phyloP scores from a whole-genome alignment of 2,329 filamentous ascomycete species.

The Hypoxylon sp. region DNA sequence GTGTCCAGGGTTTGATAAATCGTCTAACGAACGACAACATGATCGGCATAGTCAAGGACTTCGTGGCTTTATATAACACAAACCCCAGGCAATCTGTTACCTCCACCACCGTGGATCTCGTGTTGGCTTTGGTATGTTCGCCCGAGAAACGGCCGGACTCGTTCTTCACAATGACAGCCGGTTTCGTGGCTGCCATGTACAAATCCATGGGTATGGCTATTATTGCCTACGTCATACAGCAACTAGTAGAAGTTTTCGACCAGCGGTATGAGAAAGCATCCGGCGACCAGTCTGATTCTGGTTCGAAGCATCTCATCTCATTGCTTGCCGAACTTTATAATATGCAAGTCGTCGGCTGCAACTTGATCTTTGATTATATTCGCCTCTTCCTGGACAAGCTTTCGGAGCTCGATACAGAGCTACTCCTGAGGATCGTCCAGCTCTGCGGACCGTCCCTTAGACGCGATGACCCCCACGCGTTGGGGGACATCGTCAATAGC shows the following conservation, averaged over 20 bases:
- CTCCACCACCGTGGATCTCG: conserved; percentile 80
- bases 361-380: conserved; percentile 92
- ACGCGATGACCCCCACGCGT: conserved; percentile 86
- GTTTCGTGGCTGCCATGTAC: conserved; percentile 90
- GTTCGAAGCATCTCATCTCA: conserved; percentile 75
- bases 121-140: conserved; percentile 85
- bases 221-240: conserved; percentile 87
- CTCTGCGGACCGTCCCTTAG: conserved; percentile 86
- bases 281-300: conserved; percentile 54
- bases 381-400: conserved; percentile 81
- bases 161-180: conserved; percentile 90
- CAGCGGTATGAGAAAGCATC: conserved; percentile 68
- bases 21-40: conserved; percentile 93
- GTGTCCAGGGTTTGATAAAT: conserved; percentile 91
- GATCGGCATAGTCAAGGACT: conserved; percentile 83
- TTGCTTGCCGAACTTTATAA: conserved; percentile 91
- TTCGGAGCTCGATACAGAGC: conserved; percentile 88
- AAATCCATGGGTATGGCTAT: conserved; percentile 90
- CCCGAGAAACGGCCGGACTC: conserved; percentile 85
- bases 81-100: conserved; percentile 92
- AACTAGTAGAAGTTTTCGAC: conserved; percentile 82
- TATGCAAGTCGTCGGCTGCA: conserved; percentile 87
- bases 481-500: conserved; percentile 89
- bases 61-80: conserved; percentile 86
- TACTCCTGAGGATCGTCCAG: conserved; percentile 87